Percentiles rank a stretch among this genome's conserved stretches.
These are phyloP conservation scores for Scutellaria baicalensis DNA, from an alignment of 257 asterid species.

Conservation along the genomic window DNA sequence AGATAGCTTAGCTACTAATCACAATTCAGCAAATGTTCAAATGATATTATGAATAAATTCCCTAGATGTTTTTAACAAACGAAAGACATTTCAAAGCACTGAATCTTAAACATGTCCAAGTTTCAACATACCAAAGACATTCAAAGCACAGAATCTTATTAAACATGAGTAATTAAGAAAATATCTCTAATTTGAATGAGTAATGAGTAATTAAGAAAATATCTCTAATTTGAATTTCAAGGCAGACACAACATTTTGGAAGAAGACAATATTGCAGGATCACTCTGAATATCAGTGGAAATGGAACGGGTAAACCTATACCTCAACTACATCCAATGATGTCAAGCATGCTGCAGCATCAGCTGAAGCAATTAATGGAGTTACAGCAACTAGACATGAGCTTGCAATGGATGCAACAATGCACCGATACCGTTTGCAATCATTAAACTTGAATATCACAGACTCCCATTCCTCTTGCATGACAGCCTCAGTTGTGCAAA, in stretches of 20 bases:
- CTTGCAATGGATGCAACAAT: conserved; percentile 83
- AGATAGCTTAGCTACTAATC: neutral
- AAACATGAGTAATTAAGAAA: neutral
- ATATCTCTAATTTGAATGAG: neutral
- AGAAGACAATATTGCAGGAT: neutral
- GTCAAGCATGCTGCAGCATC: conserved; percentile 63
- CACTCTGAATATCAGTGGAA: neutral
- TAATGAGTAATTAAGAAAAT: neutral
- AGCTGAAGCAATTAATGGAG: conserved; percentile 78
- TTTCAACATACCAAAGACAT: neutral
- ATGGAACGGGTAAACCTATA: conserved; percentile 11
- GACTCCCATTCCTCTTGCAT: conserved; percentile 63
- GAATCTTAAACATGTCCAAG: neutral
- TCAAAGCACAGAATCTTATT: neutral
- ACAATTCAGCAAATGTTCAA: neutral
- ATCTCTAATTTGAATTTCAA: neutral
- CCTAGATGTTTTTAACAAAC: neutral
- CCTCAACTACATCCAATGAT: conserved; percentile 74
- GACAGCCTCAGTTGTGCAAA: conserved; percentile 19
- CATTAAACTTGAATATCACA: conserved; percentile 55
- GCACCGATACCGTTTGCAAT: conserved; percentile 64
- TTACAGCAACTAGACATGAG: conserved; percentile 70
- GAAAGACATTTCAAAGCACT: neutral
- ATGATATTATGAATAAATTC: neutral
- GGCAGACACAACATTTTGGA: neutral